Evolutionary conservation across 192 early-diverging fungal species (phyloP).

Genomic region (Rhizophagus clarus): DNA sequence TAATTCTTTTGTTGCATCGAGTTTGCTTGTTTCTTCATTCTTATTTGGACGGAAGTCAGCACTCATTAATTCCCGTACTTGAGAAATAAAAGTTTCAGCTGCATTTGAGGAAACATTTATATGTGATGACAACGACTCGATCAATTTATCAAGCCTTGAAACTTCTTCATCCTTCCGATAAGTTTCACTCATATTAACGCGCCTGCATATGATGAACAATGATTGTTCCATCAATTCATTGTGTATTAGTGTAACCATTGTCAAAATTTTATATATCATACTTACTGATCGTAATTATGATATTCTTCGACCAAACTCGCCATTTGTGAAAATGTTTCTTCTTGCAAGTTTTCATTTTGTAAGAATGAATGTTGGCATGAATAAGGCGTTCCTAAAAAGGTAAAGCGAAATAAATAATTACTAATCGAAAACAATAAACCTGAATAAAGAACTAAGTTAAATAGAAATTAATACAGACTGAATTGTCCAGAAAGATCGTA

Average conservation of each 20-base stretch:
- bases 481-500: constrained; percentile 54
- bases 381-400: constrained; percentile 13
- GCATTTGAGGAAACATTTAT: constrained; percentile 2
- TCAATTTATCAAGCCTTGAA: constrained; percentile 22
- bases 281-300: constrained; percentile 26
- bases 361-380: constrained; percentile 8
- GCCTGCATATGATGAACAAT: not conserved
- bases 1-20: not conserved
- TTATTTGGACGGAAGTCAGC: not conserved
- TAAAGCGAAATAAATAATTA: not conserved
- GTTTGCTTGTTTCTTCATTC: not conserved
- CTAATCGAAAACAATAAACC: not conserved
- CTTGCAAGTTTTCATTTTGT: constrained; percentile 11
- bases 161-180: constrained; percentile 9
- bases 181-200: constrained; percentile 19
- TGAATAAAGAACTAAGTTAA: not conserved
- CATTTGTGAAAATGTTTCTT: constrained; percentile 17
- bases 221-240: not conserved
- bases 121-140: constrained; percentile 26
- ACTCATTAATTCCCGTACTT: constrained; percentile 10
- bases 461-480: constrained; percentile 44
- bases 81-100: constrained; percentile 4
- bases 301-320: constrained; percentile 2
- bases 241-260: not conserved
- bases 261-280: not conserved